These are phyloP conservation scores for Leptoxyphium fumago DNA, from an alignment of 2,329 filamentous ascomycete species.

Conservation along the genomic window DNA sequence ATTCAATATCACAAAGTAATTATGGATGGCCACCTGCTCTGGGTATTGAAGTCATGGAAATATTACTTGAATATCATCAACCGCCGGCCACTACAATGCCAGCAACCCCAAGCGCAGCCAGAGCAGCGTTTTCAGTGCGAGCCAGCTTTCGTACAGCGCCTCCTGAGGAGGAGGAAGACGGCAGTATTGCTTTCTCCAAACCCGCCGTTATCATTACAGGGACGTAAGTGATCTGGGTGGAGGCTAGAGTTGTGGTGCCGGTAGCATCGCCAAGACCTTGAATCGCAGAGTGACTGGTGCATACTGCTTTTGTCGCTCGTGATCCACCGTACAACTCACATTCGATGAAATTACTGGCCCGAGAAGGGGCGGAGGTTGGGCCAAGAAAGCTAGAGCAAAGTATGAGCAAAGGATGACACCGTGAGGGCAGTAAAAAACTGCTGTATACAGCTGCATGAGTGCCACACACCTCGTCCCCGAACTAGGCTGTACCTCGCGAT, in stretches of 20 bases:
- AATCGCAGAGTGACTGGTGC: constrained; percentile 10
- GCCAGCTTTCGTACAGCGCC: neutral
- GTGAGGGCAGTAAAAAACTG: constrained; percentile 5
- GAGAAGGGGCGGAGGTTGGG: constrained; percentile 1
- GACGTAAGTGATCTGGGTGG: constrained; percentile 13
- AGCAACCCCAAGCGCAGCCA: neutral
- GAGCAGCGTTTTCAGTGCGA: too few relatives aligned
- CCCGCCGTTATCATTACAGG: constrained; percentile 16
- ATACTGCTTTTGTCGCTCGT: constrained; percentile 8
- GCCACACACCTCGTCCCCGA: neutral
- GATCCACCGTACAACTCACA: constrained; percentile 13
- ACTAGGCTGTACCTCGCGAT: constrained; percentile 3
- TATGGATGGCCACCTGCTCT: too few relatives aligned
- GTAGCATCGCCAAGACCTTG: constrained; percentile 11
- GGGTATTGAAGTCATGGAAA: too few relatives aligned
- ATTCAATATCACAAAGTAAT: too few relatives aligned
- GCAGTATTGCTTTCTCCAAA: neutral
- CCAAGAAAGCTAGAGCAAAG: constrained; percentile 3
- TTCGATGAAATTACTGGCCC: constrained; percentile 6
- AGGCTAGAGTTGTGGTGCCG: constrained; percentile 15
- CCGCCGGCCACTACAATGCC: neutral
- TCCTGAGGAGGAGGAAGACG: neutral
- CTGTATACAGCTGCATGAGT: neutral
- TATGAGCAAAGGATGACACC: neutral
- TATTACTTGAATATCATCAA: neutral